Evolutionary conservation across 2,329 filamentous ascomycete species (phyloP).

Genomic region (Ilyonectria sp.): DNA sequence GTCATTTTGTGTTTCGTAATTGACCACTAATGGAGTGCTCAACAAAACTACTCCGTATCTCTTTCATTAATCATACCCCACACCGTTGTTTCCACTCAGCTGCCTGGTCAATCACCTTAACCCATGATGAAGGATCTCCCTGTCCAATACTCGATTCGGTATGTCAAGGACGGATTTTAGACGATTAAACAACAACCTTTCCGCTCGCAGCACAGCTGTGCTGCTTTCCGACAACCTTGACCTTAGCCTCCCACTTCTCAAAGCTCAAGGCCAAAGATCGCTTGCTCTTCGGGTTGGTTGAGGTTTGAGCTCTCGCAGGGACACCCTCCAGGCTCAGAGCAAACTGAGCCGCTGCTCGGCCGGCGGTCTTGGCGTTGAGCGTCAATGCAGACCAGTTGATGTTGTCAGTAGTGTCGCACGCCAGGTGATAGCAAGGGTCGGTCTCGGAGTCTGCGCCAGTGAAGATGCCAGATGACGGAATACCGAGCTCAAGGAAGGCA

Average conservation of each 20-base stretch:
- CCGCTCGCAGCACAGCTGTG: conserved; percentile 49
- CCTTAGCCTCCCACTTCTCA: conserved; percentile 44
- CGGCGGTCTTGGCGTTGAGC: conserved; percentile 62
- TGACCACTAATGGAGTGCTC: neutral
- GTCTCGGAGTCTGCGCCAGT: conserved; percentile 55
- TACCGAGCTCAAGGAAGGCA: conserved; percentile 57
- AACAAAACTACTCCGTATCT: neutral
- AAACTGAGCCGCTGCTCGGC: conserved; percentile 62
- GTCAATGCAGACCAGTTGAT: conserved; percentile 59
- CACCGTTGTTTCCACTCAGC: neutral
- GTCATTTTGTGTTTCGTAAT: neutral
- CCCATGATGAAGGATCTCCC: no score
- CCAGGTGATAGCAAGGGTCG: conserved; percentile 58
- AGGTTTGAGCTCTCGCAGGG: conserved; percentile 51
- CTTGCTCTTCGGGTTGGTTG: conserved; percentile 45
- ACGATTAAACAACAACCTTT: conserved; percentile 40
- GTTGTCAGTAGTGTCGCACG: conserved; percentile 58
- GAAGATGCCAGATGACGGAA: conserved; percentile 58
- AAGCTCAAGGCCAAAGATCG: conserved; percentile 46
- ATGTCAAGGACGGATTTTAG: no score
- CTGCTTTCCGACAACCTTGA: conserved; percentile 45
- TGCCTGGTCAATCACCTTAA: neutral
- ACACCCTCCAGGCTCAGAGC: conserved; percentile 55
- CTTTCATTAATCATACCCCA: neutral
- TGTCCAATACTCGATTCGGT: no score